These are phyloP conservation scores for Backusella westeae DNA, from an alignment of 192 early-diverging fungal genomes.

Conservation along the genomic window DNA sequence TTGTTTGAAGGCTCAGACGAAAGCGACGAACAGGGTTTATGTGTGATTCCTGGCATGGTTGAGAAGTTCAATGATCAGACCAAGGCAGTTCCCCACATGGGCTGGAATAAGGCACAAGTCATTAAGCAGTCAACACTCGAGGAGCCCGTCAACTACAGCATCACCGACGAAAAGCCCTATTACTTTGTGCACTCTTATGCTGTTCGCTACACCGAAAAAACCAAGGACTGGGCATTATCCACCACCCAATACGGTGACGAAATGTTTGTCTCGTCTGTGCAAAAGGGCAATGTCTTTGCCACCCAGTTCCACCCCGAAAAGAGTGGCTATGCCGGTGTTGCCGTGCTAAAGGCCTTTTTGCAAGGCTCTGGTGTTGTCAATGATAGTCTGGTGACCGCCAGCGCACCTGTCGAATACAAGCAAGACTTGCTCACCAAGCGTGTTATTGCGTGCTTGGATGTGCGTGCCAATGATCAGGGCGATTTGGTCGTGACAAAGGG, in stretches of 20 bases:
- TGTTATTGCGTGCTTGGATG: conserved; percentile 97
- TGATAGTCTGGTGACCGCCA: conserved; percentile 3
- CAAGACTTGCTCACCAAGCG: conserved; percentile 76
- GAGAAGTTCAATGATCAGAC: conserved; percentile 59
- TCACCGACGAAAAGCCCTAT: conserved; percentile 63
- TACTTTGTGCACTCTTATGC: conserved; percentile 99
- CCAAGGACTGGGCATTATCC: conserved; percentile 73
- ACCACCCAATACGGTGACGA: conserved; percentile 90
- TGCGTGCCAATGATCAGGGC: conserved; percentile 94
- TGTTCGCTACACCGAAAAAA: conserved; percentile 56
- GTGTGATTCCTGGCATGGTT: conserved; percentile 75
- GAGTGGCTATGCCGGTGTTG: conserved; percentile 86
- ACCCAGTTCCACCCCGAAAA: conserved; percentile 99
- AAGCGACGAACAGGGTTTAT: conserved; percentile 73
- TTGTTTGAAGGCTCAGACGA: conserved; percentile 93
- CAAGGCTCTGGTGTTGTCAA: conserved; percentile 38
- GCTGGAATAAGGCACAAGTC: conserved; percentile 80
- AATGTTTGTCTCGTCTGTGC: conserved; percentile 79
- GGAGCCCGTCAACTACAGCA: conserved; percentile 25
- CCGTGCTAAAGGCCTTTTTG: conserved; percentile 80
- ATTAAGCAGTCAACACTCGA: conserved; percentile 38
- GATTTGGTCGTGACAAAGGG: conserved; percentile 99
- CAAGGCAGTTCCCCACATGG: conserved; percentile 98
- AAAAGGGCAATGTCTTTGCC: conserved; percentile 86
- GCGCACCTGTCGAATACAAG: conserved; percentile 8